Evolutionary conservation across 2,329 filamentous ascomycete genomes (phyloP).

Genomic region (Zymoseptoria crescenta): DNA sequence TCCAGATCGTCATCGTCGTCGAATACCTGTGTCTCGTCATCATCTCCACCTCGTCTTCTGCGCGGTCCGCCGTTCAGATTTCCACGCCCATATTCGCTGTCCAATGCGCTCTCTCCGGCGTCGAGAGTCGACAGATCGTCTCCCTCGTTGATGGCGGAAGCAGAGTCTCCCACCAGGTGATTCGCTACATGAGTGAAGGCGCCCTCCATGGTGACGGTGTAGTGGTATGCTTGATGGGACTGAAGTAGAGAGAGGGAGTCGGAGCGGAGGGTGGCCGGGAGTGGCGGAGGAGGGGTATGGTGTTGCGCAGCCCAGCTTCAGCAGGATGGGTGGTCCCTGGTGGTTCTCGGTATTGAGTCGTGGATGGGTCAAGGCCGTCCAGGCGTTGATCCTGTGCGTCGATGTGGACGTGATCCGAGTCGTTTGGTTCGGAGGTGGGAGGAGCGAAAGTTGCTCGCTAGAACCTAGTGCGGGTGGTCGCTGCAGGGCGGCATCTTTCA

Average conservation of each 20-base stretch:
- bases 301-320: neutral
- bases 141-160: conserved; percentile 78
- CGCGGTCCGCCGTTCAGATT: conserved; percentile 54
- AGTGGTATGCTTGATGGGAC: neutral
- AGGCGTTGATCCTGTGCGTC: neutral
- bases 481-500: neutral
- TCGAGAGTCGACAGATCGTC: conserved; percentile 50
- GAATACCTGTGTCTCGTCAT: conserved; percentile 75
- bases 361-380: neutral
- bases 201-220: conserved; percentile 58
- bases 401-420: conserved; percentile 1
- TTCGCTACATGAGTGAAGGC: conserved; percentile 84
- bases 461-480: neutral
- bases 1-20: conserved; percentile 61
- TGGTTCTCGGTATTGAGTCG: neutral
- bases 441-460: neutral
- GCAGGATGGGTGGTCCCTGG: neutral
- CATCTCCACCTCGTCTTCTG: conserved; percentile 72
- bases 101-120: conserved; percentile 70
- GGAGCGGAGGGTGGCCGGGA: neutral
- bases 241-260: neutral
- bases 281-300: neutral
- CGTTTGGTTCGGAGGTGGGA: conserved; percentile 2
- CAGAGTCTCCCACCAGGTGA: conserved; percentile 75
- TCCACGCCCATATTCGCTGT: conserved; percentile 49